Evolutionary conservation across 192 early-diverging fungal species (phyloP).

Genomic region (Coemansia sp.): DNA sequence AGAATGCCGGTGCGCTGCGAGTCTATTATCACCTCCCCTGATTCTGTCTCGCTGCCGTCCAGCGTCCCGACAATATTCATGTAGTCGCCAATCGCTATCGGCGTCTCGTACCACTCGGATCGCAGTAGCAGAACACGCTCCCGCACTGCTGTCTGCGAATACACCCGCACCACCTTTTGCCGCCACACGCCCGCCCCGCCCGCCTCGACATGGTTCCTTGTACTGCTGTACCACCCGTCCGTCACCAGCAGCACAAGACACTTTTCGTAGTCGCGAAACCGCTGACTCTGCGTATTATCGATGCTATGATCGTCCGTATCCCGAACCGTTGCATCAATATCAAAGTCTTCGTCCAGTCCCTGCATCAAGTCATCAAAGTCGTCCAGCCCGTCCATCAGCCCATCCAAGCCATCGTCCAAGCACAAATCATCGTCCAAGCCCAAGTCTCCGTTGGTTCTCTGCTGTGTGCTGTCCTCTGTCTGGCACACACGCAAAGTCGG

Average conservation of each 20-base stretch:
- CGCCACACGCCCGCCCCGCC: slow-evolving; percentile 10
- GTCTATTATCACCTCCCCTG: slow-evolving; percentile 57
- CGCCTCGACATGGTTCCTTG: slow-evolving; percentile 9
- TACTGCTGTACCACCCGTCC: slow-evolving; percentile 26
- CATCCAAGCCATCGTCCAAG: slow-evolving; percentile 42
- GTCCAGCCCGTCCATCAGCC: slow-evolving; percentile 20
- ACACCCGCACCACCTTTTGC: slow-evolving; percentile 45
- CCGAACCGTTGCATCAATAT: background rate
- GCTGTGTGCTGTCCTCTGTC: background rate
- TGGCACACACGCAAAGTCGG: background rate
- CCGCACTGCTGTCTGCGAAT: slow-evolving; percentile 36
- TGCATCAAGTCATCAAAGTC: slow-evolving; percentile 12
- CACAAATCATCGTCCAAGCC: slow-evolving; percentile 8
- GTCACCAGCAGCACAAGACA: slow-evolving; percentile 42
- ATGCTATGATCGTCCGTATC: background rate
- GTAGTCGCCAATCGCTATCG: slow-evolving; percentile 63
- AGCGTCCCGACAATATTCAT: slow-evolving; percentile 52
- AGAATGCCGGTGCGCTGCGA: slow-evolving; percentile 52
- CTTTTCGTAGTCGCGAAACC: slow-evolving; percentile 29
- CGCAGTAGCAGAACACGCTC: slow-evolving; percentile 58
- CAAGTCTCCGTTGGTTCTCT: background rate
- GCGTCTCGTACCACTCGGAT: slow-evolving; percentile 67
- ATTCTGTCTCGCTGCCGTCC: background rate
- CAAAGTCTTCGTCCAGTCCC: background rate
- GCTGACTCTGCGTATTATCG: slow-evolving; percentile 1